Percentiles rank a stretch among this genome's conserved stretches.
Evolutionary conservation across 371 early-diverging fungal species (phyloP).

Genomic region (Mortierella sp.): DNA sequence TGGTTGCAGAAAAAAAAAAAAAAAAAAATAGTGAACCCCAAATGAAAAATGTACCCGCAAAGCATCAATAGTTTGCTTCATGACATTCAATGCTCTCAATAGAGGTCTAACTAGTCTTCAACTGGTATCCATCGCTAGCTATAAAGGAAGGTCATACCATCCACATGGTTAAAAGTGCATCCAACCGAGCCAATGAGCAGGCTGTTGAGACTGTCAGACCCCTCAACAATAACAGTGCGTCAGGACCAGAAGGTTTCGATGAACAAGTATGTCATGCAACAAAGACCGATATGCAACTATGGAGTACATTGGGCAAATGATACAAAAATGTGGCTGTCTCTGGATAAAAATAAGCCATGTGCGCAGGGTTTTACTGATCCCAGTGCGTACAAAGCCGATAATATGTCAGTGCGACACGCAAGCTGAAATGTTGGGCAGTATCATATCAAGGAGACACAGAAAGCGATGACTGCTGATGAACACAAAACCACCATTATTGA

Average conservation of each 20-base stretch:
- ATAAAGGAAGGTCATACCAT: slow-evolving; percentile 71
- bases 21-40: not conserved
- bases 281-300: not conserved
- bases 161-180: slow-evolving; percentile 71
- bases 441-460: slow-evolving; percentile 2
- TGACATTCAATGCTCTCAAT: not conserved
- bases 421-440: slow-evolving; percentile 5
- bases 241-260: slow-evolving; percentile 35
- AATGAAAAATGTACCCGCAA: not conserved
- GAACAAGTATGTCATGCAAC: slow-evolving; percentile 35
- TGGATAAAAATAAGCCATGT: slow-evolving; percentile 4
- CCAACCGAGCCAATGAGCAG: slow-evolving; percentile 61
- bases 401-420: slow-evolving; percentile 12
- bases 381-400: not conserved
- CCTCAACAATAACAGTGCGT: slow-evolving; percentile 21
- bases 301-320: not conserved
- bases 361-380: slow-evolving; percentile 4
- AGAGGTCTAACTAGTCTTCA: slow-evolving; percentile 9
- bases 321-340: not conserved
- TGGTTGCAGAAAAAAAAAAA: not conserved
- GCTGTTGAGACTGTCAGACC: slow-evolving; percentile 44
- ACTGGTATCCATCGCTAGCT: slow-evolving; percentile 39
- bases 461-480: not conserved
- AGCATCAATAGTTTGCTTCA: not conserved
- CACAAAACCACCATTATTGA: not conserved